Evolutionary conservation across 345 rosid genomes (phyloP).

Genomic region (Gossypium stocksii): DNA sequence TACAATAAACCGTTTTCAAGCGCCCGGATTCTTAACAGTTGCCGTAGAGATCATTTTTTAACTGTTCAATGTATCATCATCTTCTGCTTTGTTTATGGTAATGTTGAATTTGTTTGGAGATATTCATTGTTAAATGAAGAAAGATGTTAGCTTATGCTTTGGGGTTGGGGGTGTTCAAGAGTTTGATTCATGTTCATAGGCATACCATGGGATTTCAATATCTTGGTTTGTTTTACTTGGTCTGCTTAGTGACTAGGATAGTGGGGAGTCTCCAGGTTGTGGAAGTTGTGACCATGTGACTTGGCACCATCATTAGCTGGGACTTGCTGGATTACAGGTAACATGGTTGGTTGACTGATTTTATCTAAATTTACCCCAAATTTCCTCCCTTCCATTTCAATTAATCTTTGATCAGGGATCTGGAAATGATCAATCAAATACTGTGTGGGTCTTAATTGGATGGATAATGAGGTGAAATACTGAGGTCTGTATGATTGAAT

Average conservation of each 20-base stretch:
- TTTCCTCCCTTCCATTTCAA: neutral
- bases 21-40: slow-evolving; percentile 13
- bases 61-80: neutral
- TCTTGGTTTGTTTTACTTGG: neutral
- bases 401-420: neutral
- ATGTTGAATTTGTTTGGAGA: neutral
- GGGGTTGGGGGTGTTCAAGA: too few relatives aligned
- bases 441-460: neutral
- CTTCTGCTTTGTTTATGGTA: neutral
- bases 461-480: neutral
- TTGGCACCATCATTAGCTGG: neutral
- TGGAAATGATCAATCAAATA: too few relatives aligned
- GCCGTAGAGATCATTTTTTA: slow-evolving; percentile 9
- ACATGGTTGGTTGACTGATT: too few relatives aligned
- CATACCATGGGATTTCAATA: too few relatives aligned
- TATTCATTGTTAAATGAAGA: neutral
- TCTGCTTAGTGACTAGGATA: neutral
- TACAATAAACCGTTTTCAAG: slow-evolving; percentile 28
- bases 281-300: neutral
- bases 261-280: neutral
- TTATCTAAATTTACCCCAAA: neutral
- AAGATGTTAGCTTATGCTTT: too few relatives aligned
- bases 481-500: neutral
- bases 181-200: neutral
- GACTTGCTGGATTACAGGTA: neutral